These are phyloP conservation scores for Benincasa hispida DNA, from an alignment of 306 rosid species.

Conservation along the genomic window DNA sequence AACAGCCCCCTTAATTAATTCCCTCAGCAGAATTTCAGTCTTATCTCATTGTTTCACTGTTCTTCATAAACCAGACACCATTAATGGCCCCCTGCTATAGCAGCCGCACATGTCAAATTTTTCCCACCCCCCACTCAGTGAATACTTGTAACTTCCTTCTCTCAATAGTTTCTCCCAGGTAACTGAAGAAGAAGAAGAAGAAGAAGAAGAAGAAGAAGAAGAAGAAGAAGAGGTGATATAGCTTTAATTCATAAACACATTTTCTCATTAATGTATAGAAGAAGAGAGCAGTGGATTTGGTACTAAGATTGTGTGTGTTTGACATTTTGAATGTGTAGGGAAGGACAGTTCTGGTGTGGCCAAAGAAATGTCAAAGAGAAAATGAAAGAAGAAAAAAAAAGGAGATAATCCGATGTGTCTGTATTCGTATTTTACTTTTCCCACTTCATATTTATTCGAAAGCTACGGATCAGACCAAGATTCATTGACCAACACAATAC, in stretches of 20 bases:
- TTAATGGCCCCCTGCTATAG: background rate
- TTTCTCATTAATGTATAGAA: background rate
- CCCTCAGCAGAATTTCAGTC: conserved; percentile 4
- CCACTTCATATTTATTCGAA: background rate
- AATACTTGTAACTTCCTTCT: background rate
- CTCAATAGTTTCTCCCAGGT: background rate
- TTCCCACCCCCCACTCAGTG: background rate
- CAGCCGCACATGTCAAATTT: conserved; percentile 1
- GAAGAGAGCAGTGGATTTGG: background rate
- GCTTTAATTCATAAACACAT: background rate
- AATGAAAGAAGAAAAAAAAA: background rate
- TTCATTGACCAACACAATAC: conserved; percentile 9
- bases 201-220: background rate
- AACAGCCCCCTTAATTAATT: conserved; percentile 2
- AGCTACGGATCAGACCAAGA: conserved; percentile 3
- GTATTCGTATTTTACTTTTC: background rate
- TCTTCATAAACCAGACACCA: conserved; percentile 2
- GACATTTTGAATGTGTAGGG: background rate
- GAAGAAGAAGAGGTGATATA: background rate
- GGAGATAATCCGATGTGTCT: background rate
- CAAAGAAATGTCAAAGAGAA: background rate
- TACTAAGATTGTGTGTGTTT: background rate
- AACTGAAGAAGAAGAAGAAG: background rate
- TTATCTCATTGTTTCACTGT: conserved; percentile 6
- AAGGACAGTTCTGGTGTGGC: background rate